Conservation (phyloP, 2,329 filamentous ascomycete species). For the Colletotrichum magnum region DNA sequence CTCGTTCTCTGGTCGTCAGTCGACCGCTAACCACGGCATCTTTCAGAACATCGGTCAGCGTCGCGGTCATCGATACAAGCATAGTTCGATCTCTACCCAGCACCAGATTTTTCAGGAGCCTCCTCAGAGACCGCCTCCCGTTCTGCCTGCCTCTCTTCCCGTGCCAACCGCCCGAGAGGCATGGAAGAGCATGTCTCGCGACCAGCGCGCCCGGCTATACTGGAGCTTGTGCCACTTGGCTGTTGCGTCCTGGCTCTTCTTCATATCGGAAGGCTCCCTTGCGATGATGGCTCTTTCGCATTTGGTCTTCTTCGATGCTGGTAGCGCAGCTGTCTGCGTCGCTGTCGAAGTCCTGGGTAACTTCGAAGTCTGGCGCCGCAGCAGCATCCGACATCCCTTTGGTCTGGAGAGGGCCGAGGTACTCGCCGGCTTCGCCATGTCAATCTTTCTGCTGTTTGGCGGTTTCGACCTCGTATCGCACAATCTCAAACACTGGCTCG, state of each 20-base stretch:
- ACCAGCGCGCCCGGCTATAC: constrained; percentile 85
- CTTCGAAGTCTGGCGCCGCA: constrained; percentile 97
- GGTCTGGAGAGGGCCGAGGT: constrained; percentile 94
- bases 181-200: constrained; percentile 88
- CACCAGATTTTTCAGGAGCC: constrained; percentile 98
- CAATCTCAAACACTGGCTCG: constrained; percentile 92
- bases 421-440: constrained; percentile 95
- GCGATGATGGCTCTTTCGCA: constrained; percentile 94
- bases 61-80: constrained; percentile 97
- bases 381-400: constrained; percentile 93
- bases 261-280: constrained; percentile 86
- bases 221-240: constrained; percentile 93
- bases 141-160: constrained; percentile 91
- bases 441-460: constrained; percentile 96
- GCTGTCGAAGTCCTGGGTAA: constrained; percentile 94
- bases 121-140: constrained; percentile 84
- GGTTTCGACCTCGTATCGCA: constrained; percentile 96
- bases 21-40: constrained; percentile 29
- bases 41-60: constrained; percentile 87
- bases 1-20: constrained; percentile 8
- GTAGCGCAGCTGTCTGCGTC: constrained; percentile 92
- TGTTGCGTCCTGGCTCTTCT: constrained; percentile 87
- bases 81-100: constrained; percentile 88
- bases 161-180: constrained; percentile 92
- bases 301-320: constrained; percentile 93